These are phyloP conservation scores for Actinomucor elegans DNA, from an alignment of 371 early-diverging fungal genomes.

Conservation along the genomic window DNA sequence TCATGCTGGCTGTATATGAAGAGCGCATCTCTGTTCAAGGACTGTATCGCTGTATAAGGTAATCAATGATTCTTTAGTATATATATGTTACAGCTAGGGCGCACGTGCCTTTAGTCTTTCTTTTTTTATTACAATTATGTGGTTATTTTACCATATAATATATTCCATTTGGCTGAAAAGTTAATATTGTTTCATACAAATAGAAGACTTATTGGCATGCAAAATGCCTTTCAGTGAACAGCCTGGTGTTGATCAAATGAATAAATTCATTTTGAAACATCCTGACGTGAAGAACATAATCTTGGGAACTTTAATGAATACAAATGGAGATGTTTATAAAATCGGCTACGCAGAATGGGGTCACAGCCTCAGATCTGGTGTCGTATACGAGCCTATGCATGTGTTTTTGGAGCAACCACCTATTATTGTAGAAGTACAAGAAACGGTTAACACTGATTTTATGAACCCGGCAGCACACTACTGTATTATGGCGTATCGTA, in stretches of 20 bases:
- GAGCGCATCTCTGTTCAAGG: too few relatives aligned
- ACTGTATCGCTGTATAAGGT: too few relatives aligned
- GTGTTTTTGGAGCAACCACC: conserved; percentile 15
- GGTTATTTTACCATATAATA: too few relatives aligned
- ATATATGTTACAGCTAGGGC: too few relatives aligned
- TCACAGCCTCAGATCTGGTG: conserved; percentile 11
- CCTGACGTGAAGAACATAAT: conserved; percentile 18
- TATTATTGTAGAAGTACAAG: conserved; percentile 14
- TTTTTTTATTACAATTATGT: too few relatives aligned
- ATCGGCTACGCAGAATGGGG: conserved; percentile 15
- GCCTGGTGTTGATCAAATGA: conserved; percentile 12
- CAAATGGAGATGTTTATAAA: conserved; percentile 17
- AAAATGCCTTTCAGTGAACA: conserved; percentile 14
- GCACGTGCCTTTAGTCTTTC: too few relatives aligned
- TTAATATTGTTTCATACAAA: conserved; percentile 15
- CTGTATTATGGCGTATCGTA: conserved; percentile 14
- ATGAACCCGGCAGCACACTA: conserved; percentile 17
- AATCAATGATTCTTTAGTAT: too few relatives aligned
- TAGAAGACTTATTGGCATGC: conserved; percentile 12
- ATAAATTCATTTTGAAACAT: conserved; percentile 18
- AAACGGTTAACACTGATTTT: conserved; percentile 15
- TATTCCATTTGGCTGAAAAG: conserved; percentile 12
- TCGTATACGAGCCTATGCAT: conserved; percentile 11
- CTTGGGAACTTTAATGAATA: conserved; percentile 5
- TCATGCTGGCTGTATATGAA: too few relatives aligned